Base-by-base conservation (phyloP, 805 yeast genomes). In the Alloascoidea hylecoeti region DNA sequence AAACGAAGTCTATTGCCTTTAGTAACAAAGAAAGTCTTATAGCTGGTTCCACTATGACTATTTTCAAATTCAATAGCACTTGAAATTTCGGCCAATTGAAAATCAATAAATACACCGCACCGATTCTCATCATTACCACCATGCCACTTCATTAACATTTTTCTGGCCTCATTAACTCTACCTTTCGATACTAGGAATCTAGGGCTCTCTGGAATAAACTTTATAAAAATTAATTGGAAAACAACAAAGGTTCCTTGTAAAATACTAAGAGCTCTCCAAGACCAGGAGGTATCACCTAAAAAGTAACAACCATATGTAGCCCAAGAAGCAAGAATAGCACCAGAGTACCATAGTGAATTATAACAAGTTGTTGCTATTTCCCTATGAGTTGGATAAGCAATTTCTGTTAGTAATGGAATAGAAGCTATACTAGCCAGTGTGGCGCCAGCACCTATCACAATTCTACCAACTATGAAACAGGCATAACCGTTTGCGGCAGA, bases 171-270 rank as follows among this genome's bases (percentile, higher is more conserved):
- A 2, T 74, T 84, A 16, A 64, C 46, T 37, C 73, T 62, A 38
- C 81, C 80, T 44, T 75, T 71, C 66, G 81, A 74, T 35, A 89
- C 76, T 50, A 89, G 75, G 55, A 61, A 89, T 56, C 98, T 73
- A 42, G 98, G 98, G 9, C 96, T 86, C 52, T 89, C 98, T 9
- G 98, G 97, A 57, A 89, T 70, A 62, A 84, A 88, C 50, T 75
- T 56, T 54, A 92, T 88, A 37, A 84, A 68, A 15, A 65, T 63
- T 55, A 83, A 70, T 61, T 89, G 97, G 17, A 76, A 44, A 14
- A 62, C 16, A 2, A 78, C 75, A 43, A 66, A 55, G 15, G 58
- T 48, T 33, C 66, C 70, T 52, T 73, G 79, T 33, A 72, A 42
- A 38, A 60, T 60, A 12, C 73, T 60, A 32, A 78, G 78, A 39